These are phyloP conservation scores for Mycena chlorophos DNA, from an alignment of 768 basidiomycete species.

Conservation along the genomic window DNA sequence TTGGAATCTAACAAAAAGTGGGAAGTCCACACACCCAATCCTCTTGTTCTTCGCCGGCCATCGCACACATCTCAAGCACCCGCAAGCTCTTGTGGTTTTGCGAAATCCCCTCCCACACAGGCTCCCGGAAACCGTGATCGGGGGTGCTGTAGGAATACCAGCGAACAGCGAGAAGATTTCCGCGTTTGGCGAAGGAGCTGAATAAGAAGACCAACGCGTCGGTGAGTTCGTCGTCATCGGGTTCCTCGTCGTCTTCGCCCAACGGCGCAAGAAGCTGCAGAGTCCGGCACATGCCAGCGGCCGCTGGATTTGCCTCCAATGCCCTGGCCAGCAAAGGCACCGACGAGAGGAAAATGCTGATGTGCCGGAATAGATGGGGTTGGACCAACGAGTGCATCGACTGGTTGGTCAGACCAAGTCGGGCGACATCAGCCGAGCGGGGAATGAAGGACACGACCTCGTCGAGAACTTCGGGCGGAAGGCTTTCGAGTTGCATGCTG, in stretches of 20 bases:
- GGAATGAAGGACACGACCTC: not conserved
- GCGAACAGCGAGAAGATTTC: not conserved
- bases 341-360: not conserved
- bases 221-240: not conserved
- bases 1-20: no score
- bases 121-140: not conserved
- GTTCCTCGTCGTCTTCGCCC: no score
- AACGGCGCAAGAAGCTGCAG: not conserved
- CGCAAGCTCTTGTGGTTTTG: not conserved
- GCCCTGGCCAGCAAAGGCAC: not conserved
- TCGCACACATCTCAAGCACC: not conserved
- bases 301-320: not conserved
- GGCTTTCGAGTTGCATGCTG: no score
- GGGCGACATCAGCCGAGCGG: not conserved
- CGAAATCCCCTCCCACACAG: not conserved
- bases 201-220: not conserved
- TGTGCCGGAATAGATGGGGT: not conserved
- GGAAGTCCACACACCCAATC: not conserved
- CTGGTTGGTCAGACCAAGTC: not conserved
- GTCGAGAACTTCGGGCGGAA: not conserved
- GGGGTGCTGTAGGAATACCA: not conserved
- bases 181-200: not conserved
- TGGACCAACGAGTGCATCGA: not conserved
- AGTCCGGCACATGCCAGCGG: not conserved
- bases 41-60: no score